Base-by-base conservation (phyloP, 2,329 filamentous ascomycete genomes). In the Venturia pyrina region DNA sequence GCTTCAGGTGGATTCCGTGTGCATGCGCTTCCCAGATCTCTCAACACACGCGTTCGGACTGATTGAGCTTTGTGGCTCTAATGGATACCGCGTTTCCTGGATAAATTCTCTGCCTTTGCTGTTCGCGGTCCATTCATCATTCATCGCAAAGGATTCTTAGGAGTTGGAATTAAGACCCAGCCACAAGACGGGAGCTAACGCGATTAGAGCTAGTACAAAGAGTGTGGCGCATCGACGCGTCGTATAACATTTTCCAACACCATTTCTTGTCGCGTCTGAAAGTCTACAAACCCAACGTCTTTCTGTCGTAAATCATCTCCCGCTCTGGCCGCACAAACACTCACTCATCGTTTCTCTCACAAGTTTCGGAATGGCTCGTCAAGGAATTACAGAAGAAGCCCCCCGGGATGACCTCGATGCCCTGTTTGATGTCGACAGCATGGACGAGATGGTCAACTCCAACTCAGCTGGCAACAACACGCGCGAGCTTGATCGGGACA, bases 371-470 rank as follows among this genome's bases (percentile, higher is more conserved):
- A 71, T 65, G 68, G 68, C 60, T 73, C 68, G 66, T 70, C 70
- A 63, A 75, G 41, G 65, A 71, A 3, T 15, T 10, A 28, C 69
- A 69, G 60, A 71, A 75, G 61, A 70, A 24, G n/a, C 13, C 11
- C 8, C 17, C 2, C 61, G 77, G 3, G 79, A 83, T 65, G 81
- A 84, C 32, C 77, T 87, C 37, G 85, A 89, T 68, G 87, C 88
- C 63, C 80, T 96, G 11, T 88, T 95, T 70, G 85, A 93, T 71
- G 93, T 93, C 73, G 88, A 91, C 70, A 86, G 77, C 8, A 79
- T 81, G 67, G 81, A 81, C 66, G 78, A 82, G 59, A 77, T 83
- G 65, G 75, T 83, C 41, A 46, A 62, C 21, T 44, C 43, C 17
- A 44, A 44, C 43, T 62, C 60, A 46, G n/a, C 37, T 24, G 34